phyloP scores from a whole-genome alignment of 768 basidiomycete genomes.

The Tremella mesenterica region DNA sequence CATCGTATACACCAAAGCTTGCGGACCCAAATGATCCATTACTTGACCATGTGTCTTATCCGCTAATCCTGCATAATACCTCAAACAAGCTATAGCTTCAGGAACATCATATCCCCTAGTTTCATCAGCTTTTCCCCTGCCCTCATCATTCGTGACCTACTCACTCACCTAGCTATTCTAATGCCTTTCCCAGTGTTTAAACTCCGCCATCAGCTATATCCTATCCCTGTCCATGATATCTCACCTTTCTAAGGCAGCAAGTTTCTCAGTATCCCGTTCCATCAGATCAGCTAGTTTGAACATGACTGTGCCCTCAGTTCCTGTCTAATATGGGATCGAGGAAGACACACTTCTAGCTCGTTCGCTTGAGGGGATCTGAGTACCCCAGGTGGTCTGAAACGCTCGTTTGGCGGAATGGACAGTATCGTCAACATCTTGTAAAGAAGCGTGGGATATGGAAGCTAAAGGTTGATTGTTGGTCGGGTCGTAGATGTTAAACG shows the following conservation, averaged over 20 bases:
- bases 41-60: conserved; percentile 70
- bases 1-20: conserved; percentile 59
- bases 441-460: conserved; percentile 53
- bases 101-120: conserved; percentile 51
- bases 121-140: conserved; percentile 44
- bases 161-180: conserved; percentile 22
- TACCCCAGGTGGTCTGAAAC: conserved; percentile 47
- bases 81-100: conserved; percentile 50
- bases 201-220: not conserved
- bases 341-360: conserved; percentile 26
- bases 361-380: conserved; percentile 35
- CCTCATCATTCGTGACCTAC: not conserved
- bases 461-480: conserved; percentile 53
- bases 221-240: not conserved
- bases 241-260: conserved; percentile 62
- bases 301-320: conserved; percentile 55
- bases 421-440: conserved; percentile 67
- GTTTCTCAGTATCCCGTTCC: conserved; percentile 55
- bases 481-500: conserved; percentile 46
- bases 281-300: conserved; percentile 59
- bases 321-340: conserved; percentile 48
- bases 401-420: conserved; percentile 49
- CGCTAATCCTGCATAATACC: conserved; percentile 83
- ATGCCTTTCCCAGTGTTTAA: conserved; percentile 58
- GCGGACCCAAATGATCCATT: conserved; percentile 55